Base-by-base conservation (phyloP, 345 rosid species). In the Syzygium jambos region DNA sequence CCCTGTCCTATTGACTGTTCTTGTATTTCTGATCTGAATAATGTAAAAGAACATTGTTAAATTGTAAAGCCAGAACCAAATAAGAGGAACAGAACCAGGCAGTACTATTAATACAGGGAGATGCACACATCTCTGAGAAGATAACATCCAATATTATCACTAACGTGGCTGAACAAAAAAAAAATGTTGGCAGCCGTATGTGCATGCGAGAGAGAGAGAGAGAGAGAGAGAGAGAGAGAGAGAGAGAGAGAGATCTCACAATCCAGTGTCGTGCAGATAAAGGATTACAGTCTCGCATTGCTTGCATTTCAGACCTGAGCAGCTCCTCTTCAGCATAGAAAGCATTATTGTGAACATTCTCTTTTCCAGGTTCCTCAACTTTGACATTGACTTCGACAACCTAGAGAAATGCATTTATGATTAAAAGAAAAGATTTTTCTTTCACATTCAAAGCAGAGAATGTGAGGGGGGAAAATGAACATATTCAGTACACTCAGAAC, bases 191-290 rank as follows among this genome's bases (percentile, higher is more conserved):
- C 52, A 87, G 27, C 27, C 3, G 4, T 51, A 41, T 2, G n/a
- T 21, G 43, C 46, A 57, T 21, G 13, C 4, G 51, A n/a, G 16
- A 1, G 27, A 53, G 38, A 23, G 23, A 5, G 54, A 27, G 41
- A 56, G 54, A 23, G 87, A 49, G n/a, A 23, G 22, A n/a, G 46
- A 54, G 54, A 22, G 9, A 52, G 54, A 27, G 41, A 56, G 54
- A 23, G 87, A 49, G n/a, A 23, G 22, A n/a, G 46, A 54, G 54
- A 22, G 9, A 52, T 59, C 96, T 91, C 92, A 95, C 98, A 90
- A 95, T 93, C 98, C 98, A 95, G 86, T 95, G 98, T 87, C 98
- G 94, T 17, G 98, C 95, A 27, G 92, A 86, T 82, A 91, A 86
- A 25, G 98, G 94, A 89, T 94, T 92, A 89, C 98, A 95, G 52